phyloP scores from a whole-genome alignment of 768 basidiomycete genomes.

The Clitopilus hobsonii region DNA sequence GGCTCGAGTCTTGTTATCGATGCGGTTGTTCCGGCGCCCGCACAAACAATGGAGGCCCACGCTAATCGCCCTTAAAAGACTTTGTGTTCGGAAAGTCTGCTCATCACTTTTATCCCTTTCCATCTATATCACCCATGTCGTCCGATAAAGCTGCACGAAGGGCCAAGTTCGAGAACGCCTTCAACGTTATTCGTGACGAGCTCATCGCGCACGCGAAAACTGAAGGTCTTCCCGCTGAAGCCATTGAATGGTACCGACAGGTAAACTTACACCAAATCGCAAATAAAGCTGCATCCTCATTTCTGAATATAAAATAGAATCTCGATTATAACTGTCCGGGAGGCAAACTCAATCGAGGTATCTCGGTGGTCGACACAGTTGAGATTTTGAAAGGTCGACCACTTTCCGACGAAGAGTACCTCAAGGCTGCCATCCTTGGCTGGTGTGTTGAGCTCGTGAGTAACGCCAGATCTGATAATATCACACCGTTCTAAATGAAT shows the following conservation, averaged over 20 bases:
- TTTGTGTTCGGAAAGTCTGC: neutral
- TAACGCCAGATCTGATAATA: constrained; percentile 8
- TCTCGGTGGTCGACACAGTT: constrained; percentile 91
- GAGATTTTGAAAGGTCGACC: constrained; percentile 76
- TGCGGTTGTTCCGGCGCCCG: neutral
- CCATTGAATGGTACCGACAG: constrained; percentile 77
- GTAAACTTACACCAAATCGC: constrained; percentile 39
- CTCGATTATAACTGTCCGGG: constrained; percentile 94
- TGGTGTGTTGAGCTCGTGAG: constrained; percentile 95
- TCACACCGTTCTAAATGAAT: neutral
- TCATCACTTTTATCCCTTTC: neutral
- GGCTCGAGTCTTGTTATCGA: neutral
- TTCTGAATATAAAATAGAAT: constrained; percentile 42
- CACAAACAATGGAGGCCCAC: neutral
- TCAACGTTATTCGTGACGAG: constrained; percentile 69
- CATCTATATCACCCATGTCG: constrained; percentile 9
- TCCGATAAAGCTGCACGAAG: constrained; percentile 30
- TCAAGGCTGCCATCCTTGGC: constrained; percentile 82
- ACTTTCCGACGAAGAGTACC: constrained; percentile 81
- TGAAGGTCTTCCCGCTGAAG: constrained; percentile 81
- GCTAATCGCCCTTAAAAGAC: neutral
- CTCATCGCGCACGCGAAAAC: constrained; percentile 61
- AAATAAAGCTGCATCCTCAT: neutral
- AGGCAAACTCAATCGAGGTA: constrained; percentile 94
- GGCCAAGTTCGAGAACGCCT: constrained; percentile 68